A percentile compares a stretch with the other conserved stretches of the same genome.
Evolutionary conservation across 495 filamentous ascomycete species (phyloP).

Genomic region (Chaetomium fimeti): DNA sequence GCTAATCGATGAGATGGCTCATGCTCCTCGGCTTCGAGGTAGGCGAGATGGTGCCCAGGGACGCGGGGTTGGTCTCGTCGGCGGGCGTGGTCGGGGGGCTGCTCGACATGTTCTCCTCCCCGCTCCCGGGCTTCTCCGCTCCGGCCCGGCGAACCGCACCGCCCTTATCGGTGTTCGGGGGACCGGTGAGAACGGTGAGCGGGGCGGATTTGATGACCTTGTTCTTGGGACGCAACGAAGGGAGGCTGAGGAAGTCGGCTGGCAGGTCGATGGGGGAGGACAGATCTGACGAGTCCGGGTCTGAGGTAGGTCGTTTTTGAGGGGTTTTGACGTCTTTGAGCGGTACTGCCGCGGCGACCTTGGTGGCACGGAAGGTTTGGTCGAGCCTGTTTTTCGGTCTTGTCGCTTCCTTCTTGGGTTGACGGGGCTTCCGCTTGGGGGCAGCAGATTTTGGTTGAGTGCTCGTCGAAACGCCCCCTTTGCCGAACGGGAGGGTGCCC

Average conservation of each 20-base stretch:
- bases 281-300: conserved; percentile 25
- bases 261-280: conserved; percentile 29
- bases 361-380: conserved; percentile 46
- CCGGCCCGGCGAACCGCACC: not conserved
- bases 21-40: conserved; percentile 44
- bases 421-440: conserved; percentile 37
- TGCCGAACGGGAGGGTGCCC: conserved; percentile 39
- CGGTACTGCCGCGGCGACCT: conserved; percentile 17
- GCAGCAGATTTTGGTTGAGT: conserved; percentile 30
- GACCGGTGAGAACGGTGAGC: conserved; percentile 5
- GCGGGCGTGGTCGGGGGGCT: not conserved
- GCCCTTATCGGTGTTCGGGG: conserved; percentile 2
- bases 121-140: not conserved
- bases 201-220: conserved; percentile 17
- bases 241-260: conserved; percentile 21
- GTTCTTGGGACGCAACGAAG: conserved; percentile 30
- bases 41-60: conserved; percentile 44
- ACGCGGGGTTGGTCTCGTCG: not conserved
- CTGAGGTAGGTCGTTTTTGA: conserved; percentile 13
- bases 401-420: conserved; percentile 39
- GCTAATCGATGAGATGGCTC: conserved; percentile 44
- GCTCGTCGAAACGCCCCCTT: conserved; percentile 18
- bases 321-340: conserved; percentile 22
- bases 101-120: too few relatives aligned
- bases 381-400: conserved; percentile 40